Conservation (phyloP, 169 alveolate genomes). For the Cryptosporidium bovis region DNA sequence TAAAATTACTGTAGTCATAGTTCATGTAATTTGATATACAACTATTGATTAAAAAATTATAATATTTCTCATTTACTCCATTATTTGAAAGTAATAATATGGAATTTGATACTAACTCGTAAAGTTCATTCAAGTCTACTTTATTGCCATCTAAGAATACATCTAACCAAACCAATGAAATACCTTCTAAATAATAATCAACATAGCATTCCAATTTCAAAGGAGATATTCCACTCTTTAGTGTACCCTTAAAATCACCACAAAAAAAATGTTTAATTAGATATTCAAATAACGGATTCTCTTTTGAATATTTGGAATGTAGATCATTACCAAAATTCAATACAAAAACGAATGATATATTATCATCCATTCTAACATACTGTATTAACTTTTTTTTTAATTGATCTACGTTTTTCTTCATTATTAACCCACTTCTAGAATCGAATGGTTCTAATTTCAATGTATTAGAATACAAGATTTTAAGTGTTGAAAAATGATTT, state of each 20-base stretch:
- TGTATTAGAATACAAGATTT: not conserved
- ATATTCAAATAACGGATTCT: slow-evolving; percentile 36
- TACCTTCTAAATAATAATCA: slow-evolving; percentile 28
- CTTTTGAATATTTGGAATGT: not conserved
- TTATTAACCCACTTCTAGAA: too few species aligned
- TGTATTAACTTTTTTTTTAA: slow-evolving; percentile 1
- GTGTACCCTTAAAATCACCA: slow-evolving; percentile 50
- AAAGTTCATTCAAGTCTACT: slow-evolving; percentile 9
- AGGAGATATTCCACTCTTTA: slow-evolving; percentile 22
- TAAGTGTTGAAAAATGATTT: slow-evolving; percentile 15
- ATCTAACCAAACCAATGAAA: slow-evolving; percentile 17
- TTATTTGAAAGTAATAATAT: slow-evolving; percentile 15
- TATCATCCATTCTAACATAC: not conserved
- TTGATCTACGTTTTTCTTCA: not conserved
- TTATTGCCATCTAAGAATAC: not conserved
- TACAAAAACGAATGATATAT: slow-evolving; percentile 31
- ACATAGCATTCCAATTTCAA: slow-evolving; percentile 13
- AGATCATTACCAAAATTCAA: not conserved
- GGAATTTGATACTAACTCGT: slow-evolving; percentile 18
- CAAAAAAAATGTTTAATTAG: slow-evolving; percentile 37
- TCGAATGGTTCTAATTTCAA: too few species aligned
- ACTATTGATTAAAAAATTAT: slow-evolving; percentile 9
- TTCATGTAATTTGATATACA: slow-evolving; percentile 43
- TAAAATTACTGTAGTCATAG: not conserved
- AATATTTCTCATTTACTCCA: not conserved